Evolutionary conservation across 129 eudicot species (phyloP).

Genomic region (Gnaphalium uliginosum): DNA sequence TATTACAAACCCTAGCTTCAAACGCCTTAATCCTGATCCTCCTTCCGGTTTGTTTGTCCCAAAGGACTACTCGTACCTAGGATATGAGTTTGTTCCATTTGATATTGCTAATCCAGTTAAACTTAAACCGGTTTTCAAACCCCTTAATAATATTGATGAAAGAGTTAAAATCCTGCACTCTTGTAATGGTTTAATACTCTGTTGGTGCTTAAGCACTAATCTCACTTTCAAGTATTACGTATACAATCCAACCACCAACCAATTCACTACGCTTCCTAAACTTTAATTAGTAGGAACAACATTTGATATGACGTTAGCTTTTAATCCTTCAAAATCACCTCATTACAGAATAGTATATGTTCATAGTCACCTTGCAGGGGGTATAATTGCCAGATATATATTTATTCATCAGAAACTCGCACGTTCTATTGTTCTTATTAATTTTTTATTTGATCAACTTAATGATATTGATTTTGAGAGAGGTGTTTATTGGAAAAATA

Average conservation of each 20-base stretch:
- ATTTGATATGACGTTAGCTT: background rate
- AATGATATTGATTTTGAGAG: background rate
- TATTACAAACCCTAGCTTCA: background rate
- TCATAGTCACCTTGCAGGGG: background rate
- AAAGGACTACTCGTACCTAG: background rate
- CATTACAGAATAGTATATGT: background rate
- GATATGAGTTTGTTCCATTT: background rate
- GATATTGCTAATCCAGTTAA: background rate
- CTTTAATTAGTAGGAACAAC: background rate
- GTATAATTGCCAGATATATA: background rate
- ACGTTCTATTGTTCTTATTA: background rate
- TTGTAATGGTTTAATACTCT: background rate
- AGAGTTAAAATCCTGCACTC: background rate
- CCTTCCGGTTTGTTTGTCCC: background rate
- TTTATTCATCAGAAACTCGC: background rate
- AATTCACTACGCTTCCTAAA: background rate
- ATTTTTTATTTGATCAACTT: background rate
- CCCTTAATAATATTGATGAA: background rate
- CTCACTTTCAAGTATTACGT: background rate
- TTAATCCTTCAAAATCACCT: conserved; percentile 6
- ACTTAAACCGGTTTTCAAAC: background rate
- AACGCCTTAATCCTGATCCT: background rate
- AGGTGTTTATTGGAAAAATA: conserved; percentile 6
- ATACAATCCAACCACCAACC: background rate
- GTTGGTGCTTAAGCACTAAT: background rate